Evolutionary conservation across 1,284 basidiomycete genomes (phyloP), one percentile per base, ranked within the genome.

Genomic region (Melanopsichium pennsylvanicum): DNA sequence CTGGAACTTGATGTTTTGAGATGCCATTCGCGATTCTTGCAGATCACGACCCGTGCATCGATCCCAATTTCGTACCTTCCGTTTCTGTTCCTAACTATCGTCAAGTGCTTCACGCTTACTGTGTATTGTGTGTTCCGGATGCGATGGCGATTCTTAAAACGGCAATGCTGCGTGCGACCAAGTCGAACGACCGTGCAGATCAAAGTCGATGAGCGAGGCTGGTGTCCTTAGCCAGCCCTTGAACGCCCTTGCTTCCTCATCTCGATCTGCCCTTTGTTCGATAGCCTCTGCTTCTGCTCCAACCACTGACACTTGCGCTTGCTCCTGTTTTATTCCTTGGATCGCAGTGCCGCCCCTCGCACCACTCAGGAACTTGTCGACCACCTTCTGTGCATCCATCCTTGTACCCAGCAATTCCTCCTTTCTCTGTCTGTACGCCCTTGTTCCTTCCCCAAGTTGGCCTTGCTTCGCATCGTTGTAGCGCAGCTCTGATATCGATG

Each of bases 391-490:
- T 12, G 42, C 50, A 9, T 50, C 35, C 8, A 41, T 31, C 21
- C 37, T 54, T 2, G n/a, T 15, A 22, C 59, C 66, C 2, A 69
- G 23, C 35, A 69, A 31, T 13, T 19, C 35, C 1, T 41, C 50
- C n/a, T 69, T 69, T 0, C 27, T 50, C 34, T 15, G 19, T 4
- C 50, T 42, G 35, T 69, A 59, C 18, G 9, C 23, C 13, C 12
- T 37, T 3, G 55, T 41, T 1, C 59, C 59, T 9, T 31, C 31
- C 2, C 46, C 51, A 4, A 46, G 48, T 0, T 27, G 8, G 6
- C 44, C 64, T 35, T 50, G 29, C 21, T 69, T 69, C 7, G 51
- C 66, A 26, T 63, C 38, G 35, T 32, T 25, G 18, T 63, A 63
- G 36, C 35, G 6, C 34, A 48, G 16, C 25, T 12, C 9, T 12